Conservation (phyloP, 257 asterid genomes). For the Solanum ossicruentum region DNA sequence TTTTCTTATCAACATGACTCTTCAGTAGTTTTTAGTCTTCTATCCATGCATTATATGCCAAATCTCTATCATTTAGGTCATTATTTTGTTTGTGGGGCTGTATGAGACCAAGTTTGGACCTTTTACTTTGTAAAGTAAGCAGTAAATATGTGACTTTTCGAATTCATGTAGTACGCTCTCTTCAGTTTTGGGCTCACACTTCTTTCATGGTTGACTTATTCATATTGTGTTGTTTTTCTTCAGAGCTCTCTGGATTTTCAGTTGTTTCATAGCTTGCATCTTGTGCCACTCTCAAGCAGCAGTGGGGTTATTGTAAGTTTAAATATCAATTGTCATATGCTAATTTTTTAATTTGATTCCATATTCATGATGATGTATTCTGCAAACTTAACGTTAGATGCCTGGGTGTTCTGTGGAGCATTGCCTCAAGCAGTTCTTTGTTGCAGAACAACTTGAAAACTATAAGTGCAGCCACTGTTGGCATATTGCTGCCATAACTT, state of each 20-base stretch:
- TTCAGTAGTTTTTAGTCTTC: background rate
- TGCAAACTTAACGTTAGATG: slow-evolving; percentile 26
- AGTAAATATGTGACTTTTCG: background rate
- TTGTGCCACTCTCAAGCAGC: slow-evolving; percentile 36
- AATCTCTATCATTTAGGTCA: background rate
- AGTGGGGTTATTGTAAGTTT: slow-evolving; percentile 55
- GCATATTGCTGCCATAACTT: slow-evolving; percentile 73
- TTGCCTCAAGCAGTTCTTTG: slow-evolving; percentile 59
- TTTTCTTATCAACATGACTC: background rate
- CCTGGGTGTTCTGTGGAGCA: slow-evolving; percentile 61
- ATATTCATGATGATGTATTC: slow-evolving; percentile 6
- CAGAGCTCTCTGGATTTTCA: slow-evolving; percentile 87
- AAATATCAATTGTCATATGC: background rate
- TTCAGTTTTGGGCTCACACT: background rate
- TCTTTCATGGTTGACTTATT: background rate
- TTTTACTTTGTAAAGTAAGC: background rate
- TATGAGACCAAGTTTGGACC: background rate
- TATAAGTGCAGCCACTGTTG: slow-evolving; percentile 83
- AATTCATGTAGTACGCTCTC: background rate
- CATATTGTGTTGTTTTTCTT: background rate
- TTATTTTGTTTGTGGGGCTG: background rate
- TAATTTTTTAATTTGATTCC: background rate
- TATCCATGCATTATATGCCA: background rate
- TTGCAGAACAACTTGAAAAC: slow-evolving; percentile 57
- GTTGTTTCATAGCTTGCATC: slow-evolving; percentile 66